Evolutionary conservation across 768 basidiomycete species (phyloP), one percentile per base, ranked within the genome.

Genomic region (Lactifluus piperatus): DNA sequence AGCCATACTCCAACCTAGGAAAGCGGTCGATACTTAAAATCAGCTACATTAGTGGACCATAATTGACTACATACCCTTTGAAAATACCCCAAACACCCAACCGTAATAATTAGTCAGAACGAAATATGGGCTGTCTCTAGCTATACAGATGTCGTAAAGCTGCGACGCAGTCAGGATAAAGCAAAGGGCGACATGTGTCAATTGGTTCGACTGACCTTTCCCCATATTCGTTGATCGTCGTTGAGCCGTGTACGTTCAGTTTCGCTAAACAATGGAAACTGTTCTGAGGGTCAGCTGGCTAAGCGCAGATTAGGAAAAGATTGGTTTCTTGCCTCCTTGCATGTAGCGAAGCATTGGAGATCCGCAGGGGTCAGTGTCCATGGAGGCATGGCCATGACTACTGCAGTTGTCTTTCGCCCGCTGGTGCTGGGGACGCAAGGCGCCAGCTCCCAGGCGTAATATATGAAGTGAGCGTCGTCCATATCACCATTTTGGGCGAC

Each of bases 21-120:
- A 10, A 50, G 20, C 2, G 16, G 46, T 22, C 9, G 34, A 24
- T 27, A 24, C 14, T 27, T 47, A 16, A n/a, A 14, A 26, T 41
- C 5, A 44, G 44, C 14, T 10, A n/a, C 5, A 18, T 7, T 54
- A 14, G 24, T 10, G 29, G 18, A 37, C 7, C 22, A 51, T 1
- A 4, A 8, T 51, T 9, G 32, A 22, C 34, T 13, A 54, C 30
- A 20, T 7, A 64, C 63, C 63, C 27, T 51, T 62, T 45, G 61
- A 64, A 57, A 68, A 68, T 32, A 52, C 58, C 26, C 67, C 67
- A 30, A 68, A 68, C 29, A 63, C 58, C 67, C 67, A 68, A 9
- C 60, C 56, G 6, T 61, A 55, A 24, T 68, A 68, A 32, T 64
- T 68, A 5, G 67, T 68, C 13, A 68, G 50, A 14, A 60, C 65